Evolutionary conservation across 1,284 basidiomycete species (phyloP).

Genomic region (Pseudozyma pruni): DNA sequence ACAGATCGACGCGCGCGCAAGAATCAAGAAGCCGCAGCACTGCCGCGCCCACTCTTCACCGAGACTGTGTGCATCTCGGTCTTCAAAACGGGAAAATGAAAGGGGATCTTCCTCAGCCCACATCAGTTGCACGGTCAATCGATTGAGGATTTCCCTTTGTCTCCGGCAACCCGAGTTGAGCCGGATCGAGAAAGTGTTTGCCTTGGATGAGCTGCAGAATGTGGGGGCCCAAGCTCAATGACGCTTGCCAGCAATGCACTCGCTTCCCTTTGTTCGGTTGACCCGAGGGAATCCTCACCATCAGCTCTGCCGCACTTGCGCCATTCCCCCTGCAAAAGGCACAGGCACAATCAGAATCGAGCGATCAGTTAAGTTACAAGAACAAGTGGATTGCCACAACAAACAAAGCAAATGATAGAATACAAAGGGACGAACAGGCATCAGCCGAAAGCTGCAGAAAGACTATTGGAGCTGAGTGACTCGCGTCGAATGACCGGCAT

Average conservation of each 20-base stretch:
- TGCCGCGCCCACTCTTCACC: too few relatives aligned
- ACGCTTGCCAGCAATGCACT: neutral
- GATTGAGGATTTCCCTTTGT: slow-evolving; percentile 19
- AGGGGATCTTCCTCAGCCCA: too few relatives aligned
- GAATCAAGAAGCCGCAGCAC: too few relatives aligned
- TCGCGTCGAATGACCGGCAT: slow-evolving; percentile 14
- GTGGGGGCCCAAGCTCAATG: slow-evolving; percentile 4
- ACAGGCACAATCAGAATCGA: too few relatives aligned
- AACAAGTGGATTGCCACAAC: slow-evolving; percentile 14
- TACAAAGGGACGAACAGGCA: slow-evolving; percentile 5
- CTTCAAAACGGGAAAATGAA: too few relatives aligned
- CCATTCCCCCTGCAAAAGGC: too few relatives aligned
- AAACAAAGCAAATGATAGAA: slow-evolving; percentile 16
- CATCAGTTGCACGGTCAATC: too few relatives aligned
- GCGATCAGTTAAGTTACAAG: slow-evolving; percentile 2
- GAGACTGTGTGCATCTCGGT: too few relatives aligned
- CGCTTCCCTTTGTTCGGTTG: slow-evolving; percentile 7
- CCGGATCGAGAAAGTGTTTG: too few relatives aligned
- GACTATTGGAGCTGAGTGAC: slow-evolving; percentile 26
- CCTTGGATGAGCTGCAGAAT: too few relatives aligned
- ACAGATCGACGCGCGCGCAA: too few relatives aligned
- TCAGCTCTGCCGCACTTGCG: neutral
- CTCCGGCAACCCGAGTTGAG: too few relatives aligned
- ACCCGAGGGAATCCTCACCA: neutral
- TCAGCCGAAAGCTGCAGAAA: slow-evolving; percentile 36